phyloP scores from a whole-genome alignment of 306 rosid species.

The Oxytropis ochrocephala region DNA sequence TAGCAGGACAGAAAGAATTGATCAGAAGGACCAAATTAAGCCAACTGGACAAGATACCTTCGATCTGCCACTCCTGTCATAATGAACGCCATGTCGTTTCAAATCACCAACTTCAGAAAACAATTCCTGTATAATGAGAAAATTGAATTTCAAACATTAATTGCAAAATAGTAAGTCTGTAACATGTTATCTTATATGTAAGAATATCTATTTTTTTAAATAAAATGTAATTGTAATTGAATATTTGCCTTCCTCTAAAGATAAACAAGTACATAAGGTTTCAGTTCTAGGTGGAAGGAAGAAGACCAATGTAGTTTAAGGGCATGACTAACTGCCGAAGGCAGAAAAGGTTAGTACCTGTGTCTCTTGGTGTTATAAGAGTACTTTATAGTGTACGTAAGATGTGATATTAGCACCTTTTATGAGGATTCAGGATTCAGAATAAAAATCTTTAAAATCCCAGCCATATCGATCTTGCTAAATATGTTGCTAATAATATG shows the following conservation, averaged over 20 bases:
- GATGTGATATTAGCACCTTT: neutral
- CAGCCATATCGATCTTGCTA: neutral
- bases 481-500: neutral
- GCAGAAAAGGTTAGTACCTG: neutral
- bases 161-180: neutral
- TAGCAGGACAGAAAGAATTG: constrained; percentile 25
- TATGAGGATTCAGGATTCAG: neutral
- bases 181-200: neutral
- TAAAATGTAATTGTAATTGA: neutral
- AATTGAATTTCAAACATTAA: neutral
- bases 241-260: neutral
- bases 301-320: neutral
- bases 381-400: neutral
- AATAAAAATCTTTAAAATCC: neutral
- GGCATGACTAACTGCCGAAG: neutral
- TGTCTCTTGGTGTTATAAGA: neutral
- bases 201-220: neutral
- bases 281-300: neutral
- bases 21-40: constrained; percentile 25
- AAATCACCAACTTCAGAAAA: constrained; percentile 91
- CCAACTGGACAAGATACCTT: constrained; percentile 56
- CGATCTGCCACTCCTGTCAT: constrained; percentile 94
- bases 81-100: constrained; percentile 72
- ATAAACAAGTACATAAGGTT: neutral
- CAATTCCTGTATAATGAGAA: constrained; percentile 58